Conservation (phyloP, 2,329 filamentous ascomycete species). For the Ophiosphaerella korrae region DNA sequence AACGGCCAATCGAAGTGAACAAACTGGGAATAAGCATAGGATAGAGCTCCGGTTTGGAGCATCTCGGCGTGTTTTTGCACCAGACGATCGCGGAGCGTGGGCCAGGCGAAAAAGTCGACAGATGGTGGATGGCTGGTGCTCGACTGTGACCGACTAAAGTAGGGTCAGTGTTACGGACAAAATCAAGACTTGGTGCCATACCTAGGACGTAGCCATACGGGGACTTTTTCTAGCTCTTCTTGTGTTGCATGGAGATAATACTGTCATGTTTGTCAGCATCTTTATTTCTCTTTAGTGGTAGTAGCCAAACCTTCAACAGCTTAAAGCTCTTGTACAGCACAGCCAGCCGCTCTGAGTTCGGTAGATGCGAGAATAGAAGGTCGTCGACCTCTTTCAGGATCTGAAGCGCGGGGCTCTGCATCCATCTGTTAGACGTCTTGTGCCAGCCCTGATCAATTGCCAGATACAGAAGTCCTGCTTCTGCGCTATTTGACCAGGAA, state of each 20-base stretch:
- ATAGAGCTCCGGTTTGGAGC: constrained; percentile 27
- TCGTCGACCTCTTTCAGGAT: constrained; percentile 39
- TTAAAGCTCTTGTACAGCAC: constrained; percentile 42
- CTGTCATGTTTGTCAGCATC: constrained; percentile 13
- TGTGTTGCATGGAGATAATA: constrained; percentile 39
- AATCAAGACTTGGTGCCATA: not conserved
- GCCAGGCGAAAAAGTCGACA: constrained; percentile 44
- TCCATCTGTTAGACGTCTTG: constrained; percentile 29
- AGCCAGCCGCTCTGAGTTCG: constrained; percentile 32
- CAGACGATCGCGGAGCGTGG: constrained; percentile 36
- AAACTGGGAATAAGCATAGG: constrained; percentile 29
- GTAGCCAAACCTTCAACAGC: constrained; percentile 32
- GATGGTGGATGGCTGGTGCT: constrained; percentile 34
- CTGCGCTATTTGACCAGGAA: constrained; percentile 13
- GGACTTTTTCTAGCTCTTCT: constrained; percentile 31
- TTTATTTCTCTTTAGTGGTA: not conserved
- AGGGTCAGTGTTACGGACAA: not conserved
- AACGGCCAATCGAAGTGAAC: constrained; percentile 42
- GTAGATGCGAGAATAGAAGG: constrained; percentile 33
- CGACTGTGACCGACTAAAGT: constrained; percentile 26
- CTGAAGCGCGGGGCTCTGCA: constrained; percentile 34
- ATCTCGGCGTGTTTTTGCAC: constrained; percentile 27
- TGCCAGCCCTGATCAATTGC: constrained; percentile 39
- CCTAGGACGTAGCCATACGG: constrained; percentile 36
- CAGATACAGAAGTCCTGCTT: constrained; percentile 35